Evolutionary conservation across 768 basidiomycete species (phyloP), one percentile per base, ranked within the genome.

Genomic region (Leccinum longicurvipes): DNA sequence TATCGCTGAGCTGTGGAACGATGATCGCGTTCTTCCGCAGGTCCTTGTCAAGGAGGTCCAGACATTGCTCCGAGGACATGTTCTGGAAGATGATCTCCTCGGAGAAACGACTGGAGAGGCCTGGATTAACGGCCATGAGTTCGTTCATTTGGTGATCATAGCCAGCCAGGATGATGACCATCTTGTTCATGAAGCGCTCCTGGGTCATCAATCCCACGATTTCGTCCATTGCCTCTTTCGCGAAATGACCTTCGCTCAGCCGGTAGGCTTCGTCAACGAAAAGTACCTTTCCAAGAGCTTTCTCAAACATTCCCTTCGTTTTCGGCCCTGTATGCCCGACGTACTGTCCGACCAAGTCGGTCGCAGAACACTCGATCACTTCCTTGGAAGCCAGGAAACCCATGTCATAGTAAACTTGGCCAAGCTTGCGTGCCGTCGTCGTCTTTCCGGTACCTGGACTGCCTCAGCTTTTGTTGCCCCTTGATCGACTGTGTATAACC

Each of bases 191-290:
- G 74, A 77, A 89, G 25, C 69, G 72, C 4, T 82, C 79, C 44
- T 84, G 72, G 2, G 87, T 89, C 57, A 89, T 73, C 14, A 83
- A 62, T 6, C 80, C 80, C 6, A 89, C 87, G n/a, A 89, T 64
- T 60, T 89, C 87, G 62, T 89, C 88, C 36, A 87, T 78, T 11
- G 88, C 87, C 63, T 89, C 87, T 62, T 86, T 78, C 2, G 86
- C 84, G 59, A 87, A 89, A 6, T 73, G 80, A 1, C 86, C 86
- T 52, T 84, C 77, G 9, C 75, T 70, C 24, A 89, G 72, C 11
- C 86, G 75, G 61, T 89, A 89, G 0, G 87, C 87, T 61, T 89
- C 87, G 54, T 89, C 87, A 47, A 89, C 77, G 71, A 89, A 89
- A 5, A 88, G 77, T 3, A 89, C 84, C 53, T 80, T 78, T 1